Base-by-base conservation (phyloP, 306 rosid genomes). In the Cicer cuneatum region DNA sequence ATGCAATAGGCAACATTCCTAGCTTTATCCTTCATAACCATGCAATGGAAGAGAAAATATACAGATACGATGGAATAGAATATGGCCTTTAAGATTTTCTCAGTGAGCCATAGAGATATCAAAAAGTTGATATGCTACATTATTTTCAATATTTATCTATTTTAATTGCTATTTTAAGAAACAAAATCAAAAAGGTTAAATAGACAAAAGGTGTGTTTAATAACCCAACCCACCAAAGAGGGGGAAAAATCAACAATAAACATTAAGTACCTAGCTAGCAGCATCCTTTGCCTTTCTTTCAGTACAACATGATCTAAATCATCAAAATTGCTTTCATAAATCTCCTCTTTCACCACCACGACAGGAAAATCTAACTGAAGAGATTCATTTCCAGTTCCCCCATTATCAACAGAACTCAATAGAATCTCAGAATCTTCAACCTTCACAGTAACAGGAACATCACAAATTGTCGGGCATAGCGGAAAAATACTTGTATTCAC, bases 261-360 rank as follows among this genome's bases (percentile, higher is more conserved):
- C 73, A 56, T 72, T 70, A 11, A 60, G 75, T 80, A 90, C 98
- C 94, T 85, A 52, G 87, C 79, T 53, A 83, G 85, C 33, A 90
- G 87, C 84, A 89, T 85, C 84, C 81, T 88, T 74, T 52, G 83
- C 63, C 98, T 85, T 84, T 91, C 90, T 76, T 80, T 84, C 86
- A 93, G 61, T 7, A 74, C 72, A 71, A 93, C 54, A 73, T 89
- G 93, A 74, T 89, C 97, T 63, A 89, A 77, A 67, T 67, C 85
- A 84, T 84, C 97, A 65, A 21, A 42, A 66, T 13, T 51, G 68
- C 62, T 83, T 71, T 73, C 82, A 42, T 69, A 14, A 63, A 80
- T 71, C 85, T 89, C 93, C 82, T 59, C 73, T 76, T 85, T 63
- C 21, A 80, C 83, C 81, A 53, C 41, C 29, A 38, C 19, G 42